Conservation (phyloP, 148 eudicot genomes). For the Rhododendron griersonianum region DNA sequence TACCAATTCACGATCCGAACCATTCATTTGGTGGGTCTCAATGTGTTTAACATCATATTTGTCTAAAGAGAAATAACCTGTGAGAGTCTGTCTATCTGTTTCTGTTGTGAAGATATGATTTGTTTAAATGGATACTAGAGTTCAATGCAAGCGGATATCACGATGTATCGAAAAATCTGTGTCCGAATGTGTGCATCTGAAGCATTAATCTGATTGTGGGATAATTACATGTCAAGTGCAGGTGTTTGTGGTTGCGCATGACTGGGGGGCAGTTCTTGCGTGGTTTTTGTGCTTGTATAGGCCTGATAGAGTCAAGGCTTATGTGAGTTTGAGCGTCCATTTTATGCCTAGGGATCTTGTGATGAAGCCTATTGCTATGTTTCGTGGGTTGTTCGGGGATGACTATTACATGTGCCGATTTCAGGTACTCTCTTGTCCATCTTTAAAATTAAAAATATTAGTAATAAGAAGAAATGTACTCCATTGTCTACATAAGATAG, state of each 20-base stretch:
- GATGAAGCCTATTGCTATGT: background rate
- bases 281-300: background rate
- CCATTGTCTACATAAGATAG: background rate
- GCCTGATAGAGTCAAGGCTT: conserved; percentile 2
- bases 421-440: background rate
- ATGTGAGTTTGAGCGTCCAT: conserved; percentile 13
- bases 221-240: background rate
- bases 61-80: too few relatives aligned
- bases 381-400: conserved; percentile 10
- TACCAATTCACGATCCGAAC: too few relatives aligned
- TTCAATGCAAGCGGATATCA: too few relatives aligned
- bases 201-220: background rate
- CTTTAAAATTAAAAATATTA: background rate
- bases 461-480: background rate
- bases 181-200: too few relatives aligned
- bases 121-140: too few relatives aligned
- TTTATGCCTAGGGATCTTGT: conserved; percentile 1
- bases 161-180: too few relatives aligned
- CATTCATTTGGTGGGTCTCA: too few relatives aligned
- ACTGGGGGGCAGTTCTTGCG: background rate
- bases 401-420: conserved; percentile 14
- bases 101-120: too few relatives aligned
- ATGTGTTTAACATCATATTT: too few relatives aligned
- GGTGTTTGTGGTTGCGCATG: conserved; percentile 10
- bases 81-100: too few relatives aligned